Base-by-base conservation (phyloP, 768 basidiomycete species). In the Sistotremastrum suecicum region DNA sequence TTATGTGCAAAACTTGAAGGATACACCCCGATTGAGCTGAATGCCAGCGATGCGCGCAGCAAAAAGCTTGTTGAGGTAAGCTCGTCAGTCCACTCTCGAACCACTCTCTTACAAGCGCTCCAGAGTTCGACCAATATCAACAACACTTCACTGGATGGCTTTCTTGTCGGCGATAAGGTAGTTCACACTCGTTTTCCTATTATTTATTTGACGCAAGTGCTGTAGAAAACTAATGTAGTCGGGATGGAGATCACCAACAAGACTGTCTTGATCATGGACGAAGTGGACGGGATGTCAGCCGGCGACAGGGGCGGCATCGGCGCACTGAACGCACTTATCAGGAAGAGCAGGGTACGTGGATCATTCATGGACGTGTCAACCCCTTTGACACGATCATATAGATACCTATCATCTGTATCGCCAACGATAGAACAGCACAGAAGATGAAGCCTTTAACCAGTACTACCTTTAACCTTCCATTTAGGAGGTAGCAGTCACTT, bases 201-300 rank as follows among this genome's bases (percentile, higher is more conserved):
- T 31, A 37, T 44, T 9, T 9, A 34, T 10, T 47, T 48, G 40
- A 20, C 7, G 35, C 43, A 5, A 31, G 45, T 34, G 20, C 34
- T 35, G 29, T 47, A 75, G 79, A 62, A 63, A 20, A 77, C 75
- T 6, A 87, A 84, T 50, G 74, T 76, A 1, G 64, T 75, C 1
- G 91, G 84, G 2, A 68, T 92, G 2, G 57, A 66, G 10, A 78
- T 97, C 51, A 90, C 84, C 0, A 75, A 84, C 54, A 76, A 70
- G 58, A 76, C 84, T 0, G 88, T 90, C 52, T 67, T 99, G 39
- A 98, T 99, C 58, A 97, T 99, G 94, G 95, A 99, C 56, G 95
- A 99, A 60, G 94, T 98, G 2, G 95, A 99, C 53, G 95, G 95
- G 1, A 99, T 98, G 92, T 94, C 90, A 4, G 86, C 87, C 3